Evolutionary conservation across 2,329 filamentous ascomycete species (phyloP).

Genomic region (Teratosphaeria nubilosa): DNA sequence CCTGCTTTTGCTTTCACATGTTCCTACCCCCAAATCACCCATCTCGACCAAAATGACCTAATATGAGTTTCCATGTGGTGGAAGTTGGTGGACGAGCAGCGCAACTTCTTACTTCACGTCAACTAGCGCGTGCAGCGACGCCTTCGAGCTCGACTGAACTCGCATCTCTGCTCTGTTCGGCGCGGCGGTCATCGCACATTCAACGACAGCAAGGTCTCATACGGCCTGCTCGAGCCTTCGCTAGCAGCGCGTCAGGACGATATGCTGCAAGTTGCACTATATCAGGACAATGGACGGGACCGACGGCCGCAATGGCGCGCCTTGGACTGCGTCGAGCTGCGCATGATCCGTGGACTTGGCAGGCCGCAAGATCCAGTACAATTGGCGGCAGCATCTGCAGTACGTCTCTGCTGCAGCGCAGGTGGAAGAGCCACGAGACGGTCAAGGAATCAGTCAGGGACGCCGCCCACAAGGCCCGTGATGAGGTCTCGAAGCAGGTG

Average conservation of each 20-base stretch:
- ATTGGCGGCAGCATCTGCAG: neutral
- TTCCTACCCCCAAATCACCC: neutral
- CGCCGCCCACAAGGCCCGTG: conserved; percentile 12
- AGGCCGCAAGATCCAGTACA: neutral
- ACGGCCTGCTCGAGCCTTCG: neutral
- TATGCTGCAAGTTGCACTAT: conserved; percentile 14
- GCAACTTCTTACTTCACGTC: neutral
- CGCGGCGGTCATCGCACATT: neutral
- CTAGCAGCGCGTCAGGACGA: neutral
- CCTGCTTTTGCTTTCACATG: neutral
- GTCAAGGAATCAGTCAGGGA: neutral
- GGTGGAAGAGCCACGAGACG: conserved; percentile 3
- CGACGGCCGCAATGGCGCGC: conserved; percentile 8
- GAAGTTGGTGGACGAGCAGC: conserved; percentile 22
- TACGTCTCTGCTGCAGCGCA: neutral
- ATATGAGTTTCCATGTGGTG: conserved; percentile 37
- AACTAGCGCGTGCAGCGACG: neutral
- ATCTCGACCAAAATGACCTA: conserved; percentile 6
- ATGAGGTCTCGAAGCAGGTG: conserved; percentile 5
- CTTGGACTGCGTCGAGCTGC: conserved; percentile 1
- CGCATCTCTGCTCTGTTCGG: neutral
- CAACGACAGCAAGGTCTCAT: neutral
- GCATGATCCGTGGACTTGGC: neutral
- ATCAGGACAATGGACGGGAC: conserved; percentile 10
- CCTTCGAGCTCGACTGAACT: neutral